These are phyloP conservation scores for Paxillus involutus DNA, from an alignment of 768 basidiomycete genomes.

Conservation along the genomic window DNA sequence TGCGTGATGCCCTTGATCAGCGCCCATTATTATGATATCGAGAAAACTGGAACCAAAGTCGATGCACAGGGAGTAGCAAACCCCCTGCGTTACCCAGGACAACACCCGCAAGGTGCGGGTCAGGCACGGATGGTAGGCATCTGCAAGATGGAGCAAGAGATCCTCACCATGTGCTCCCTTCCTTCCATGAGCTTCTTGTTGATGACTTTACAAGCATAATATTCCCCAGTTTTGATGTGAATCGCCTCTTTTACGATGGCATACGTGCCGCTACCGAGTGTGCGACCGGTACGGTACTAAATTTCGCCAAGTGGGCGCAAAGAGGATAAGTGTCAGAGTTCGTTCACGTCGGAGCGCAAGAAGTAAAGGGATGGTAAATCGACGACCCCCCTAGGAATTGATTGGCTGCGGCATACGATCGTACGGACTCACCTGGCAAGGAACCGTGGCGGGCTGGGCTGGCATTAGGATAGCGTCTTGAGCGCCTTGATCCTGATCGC, in stretches of 20 bases:
- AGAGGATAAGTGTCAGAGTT: constrained; percentile 4
- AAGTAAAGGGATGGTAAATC: neutral
- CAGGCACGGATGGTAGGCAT: constrained; percentile 5
- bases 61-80: constrained; percentile 1
- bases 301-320: neutral
- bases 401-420: neutral
- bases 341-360: neutral
- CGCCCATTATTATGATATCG: constrained; percentile 10
- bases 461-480: constrained; percentile 25
- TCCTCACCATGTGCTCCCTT: constrained; percentile 90
- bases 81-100: neutral
- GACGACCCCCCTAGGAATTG: neutral
- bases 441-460: constrained; percentile 37
- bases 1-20: constrained; percentile 13
- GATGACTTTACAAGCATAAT: constrained; percentile 99
- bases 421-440: constrained; percentile 41
- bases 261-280: constrained; percentile 89
- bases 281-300: constrained; percentile 86
- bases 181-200: constrained; percentile 99
- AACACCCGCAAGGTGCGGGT: neutral
- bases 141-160: constrained; percentile 2
- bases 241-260: constrained; percentile 96
- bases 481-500: constrained; percentile 15
- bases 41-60: neutral
- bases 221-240: constrained; percentile 88